phyloP scores from a whole-genome alignment of 306 rosid species.

The cucumber (Cucumis sativus) region Cucumber_9930_V3 NC_026655.2:13198501-13199000 shows the following conservation, averaged over 20 bases:
- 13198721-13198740: slow-evolving; percentile 32
- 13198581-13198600: slow-evolving; percentile 83
- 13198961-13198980: neutral
- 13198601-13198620: slow-evolving; percentile 82
- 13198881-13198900: neutral
- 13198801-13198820: slow-evolving; percentile 1
- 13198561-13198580: slow-evolving; percentile 51
- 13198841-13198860: neutral
- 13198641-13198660: slow-evolving; percentile 23
- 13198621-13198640: slow-evolving; percentile 79
- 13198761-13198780: neutral
- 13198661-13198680: slow-evolving; percentile 52
- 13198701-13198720: slow-evolving; percentile 82
- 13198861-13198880: neutral
- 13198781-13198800: slow-evolving; percentile 12
- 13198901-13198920: neutral
- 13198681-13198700: slow-evolving; percentile 90
- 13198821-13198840: neutral
- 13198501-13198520: neutral
- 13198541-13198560: slow-evolving; percentile 18
- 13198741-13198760: neutral
- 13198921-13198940: neutral
- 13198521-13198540: slow-evolving; percentile 1
- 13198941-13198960: neutral
- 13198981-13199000: neutral